Percentiles rank a stretch among this genome's conserved stretches.
Conservation (phyloP, 225 moss, liverwort and hornwort species). For the Marchantia paleacea region DNA sequence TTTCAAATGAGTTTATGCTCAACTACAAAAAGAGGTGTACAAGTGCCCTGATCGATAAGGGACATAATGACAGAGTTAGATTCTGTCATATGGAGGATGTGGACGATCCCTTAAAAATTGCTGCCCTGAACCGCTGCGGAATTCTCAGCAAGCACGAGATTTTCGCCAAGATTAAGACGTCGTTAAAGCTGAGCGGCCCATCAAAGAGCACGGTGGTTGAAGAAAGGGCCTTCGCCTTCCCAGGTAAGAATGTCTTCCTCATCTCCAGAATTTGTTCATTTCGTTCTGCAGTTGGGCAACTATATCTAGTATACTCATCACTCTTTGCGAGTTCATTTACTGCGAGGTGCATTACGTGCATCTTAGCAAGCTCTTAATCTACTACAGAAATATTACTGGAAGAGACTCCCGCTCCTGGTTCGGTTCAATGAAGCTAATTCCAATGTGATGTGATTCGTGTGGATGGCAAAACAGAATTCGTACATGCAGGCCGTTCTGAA, state of each 20-base stretch:
- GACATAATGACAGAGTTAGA: slow-evolving; percentile 6
- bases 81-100: slow-evolving; percentile 1
- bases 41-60: not conserved
- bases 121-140: slow-evolving; percentile 3
- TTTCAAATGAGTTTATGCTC: not conserved
- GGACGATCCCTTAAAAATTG: not conserved
- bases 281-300: not conserved
- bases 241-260: not conserved
- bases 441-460: not conserved
- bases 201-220: not conserved
- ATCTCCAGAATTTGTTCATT: not conserved
- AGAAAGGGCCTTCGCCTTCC: not conserved
- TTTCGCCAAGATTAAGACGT: not conserved
- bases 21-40: not conserved
- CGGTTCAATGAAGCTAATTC: not conserved
- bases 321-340: not conserved
- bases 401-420: not conserved
- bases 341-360: too few relatives aligned
- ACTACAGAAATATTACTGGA: not conserved
- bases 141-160: slow-evolving; percentile 3
- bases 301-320: too few relatives aligned
- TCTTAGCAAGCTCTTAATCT: not conserved
- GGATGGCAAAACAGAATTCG: not conserved
- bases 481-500: not conserved
- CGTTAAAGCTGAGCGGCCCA: slow-evolving; percentile 5